Evolutionary conservation across 305 asterid species (phyloP).

Genomic region (Solanum aculeatissimum): DNA sequence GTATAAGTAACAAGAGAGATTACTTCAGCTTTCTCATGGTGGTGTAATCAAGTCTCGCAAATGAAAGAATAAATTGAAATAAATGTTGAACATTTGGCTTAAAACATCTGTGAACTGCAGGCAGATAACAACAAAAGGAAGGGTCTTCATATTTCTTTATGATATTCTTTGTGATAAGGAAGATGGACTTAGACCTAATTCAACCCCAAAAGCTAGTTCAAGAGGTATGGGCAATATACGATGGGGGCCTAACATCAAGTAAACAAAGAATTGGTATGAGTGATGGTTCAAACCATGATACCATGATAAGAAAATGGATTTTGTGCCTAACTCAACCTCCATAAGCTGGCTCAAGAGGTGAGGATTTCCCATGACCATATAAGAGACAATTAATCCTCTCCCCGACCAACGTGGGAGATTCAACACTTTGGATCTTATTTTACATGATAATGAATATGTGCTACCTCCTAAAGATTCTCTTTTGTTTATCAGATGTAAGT

Average conservation of each 20-base stretch:
- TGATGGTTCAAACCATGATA: background rate
- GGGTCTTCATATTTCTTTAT: background rate
- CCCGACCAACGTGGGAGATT: background rate
- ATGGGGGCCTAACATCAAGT: background rate
- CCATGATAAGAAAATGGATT: background rate
- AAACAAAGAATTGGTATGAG: background rate
- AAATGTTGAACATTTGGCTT: background rate
- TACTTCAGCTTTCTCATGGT: background rate
- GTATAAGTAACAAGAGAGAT: background rate
- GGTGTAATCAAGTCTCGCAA: background rate
- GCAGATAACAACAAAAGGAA: background rate
- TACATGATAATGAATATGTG: background rate
- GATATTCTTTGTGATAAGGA: background rate
- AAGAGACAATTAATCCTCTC: background rate
- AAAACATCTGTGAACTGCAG: background rate
- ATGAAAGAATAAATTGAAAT: background rate
- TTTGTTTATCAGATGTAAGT: background rate
- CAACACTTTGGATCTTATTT: background rate
- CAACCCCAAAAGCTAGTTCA: background rate
- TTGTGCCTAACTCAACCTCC: background rate
- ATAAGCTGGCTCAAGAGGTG: background rate
- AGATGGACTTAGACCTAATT: background rate
- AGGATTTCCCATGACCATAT: background rate
- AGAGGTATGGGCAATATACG: background rate
- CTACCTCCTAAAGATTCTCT: background rate